Conservation (phyloP, 2,329 filamentous ascomycete species). For the Fusarium sp. region DNA sequence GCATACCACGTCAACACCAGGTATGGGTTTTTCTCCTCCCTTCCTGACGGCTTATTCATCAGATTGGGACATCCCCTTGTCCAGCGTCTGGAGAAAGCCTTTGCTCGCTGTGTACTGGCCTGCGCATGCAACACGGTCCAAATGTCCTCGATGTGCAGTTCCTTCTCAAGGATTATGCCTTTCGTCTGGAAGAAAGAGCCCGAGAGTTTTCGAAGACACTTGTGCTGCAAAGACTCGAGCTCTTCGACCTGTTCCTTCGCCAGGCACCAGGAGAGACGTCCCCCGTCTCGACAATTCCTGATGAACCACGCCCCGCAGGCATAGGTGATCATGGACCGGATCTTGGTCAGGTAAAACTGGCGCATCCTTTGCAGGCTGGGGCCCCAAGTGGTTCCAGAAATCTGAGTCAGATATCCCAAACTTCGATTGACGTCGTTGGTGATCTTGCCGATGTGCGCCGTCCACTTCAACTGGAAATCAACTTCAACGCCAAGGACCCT, state of each 20-base stretch:
- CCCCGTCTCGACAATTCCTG: neutral
- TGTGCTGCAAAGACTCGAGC: neutral
- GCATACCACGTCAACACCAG: neutral
- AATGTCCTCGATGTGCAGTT: slow-evolving; percentile 13
- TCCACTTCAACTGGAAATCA: slow-evolving; percentile 4
- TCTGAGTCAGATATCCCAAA: neutral
- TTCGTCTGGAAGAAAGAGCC: neutral
- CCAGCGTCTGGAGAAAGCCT: neutral
- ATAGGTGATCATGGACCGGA: slow-evolving; percentile 14
- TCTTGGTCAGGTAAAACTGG: slow-evolving; percentile 9
- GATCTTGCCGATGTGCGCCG: neutral
- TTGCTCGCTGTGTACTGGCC: neutral
- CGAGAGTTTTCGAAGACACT: slow-evolving; percentile 9
- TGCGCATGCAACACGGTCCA: neutral
- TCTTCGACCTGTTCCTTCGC: neutral
- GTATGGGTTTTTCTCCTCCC: neutral
- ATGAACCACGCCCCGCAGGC: slow-evolving; percentile 25
- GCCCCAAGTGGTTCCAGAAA: slow-evolving; percentile 16
- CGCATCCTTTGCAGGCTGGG: neutral
- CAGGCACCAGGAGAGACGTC: neutral
- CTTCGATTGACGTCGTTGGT: neutral
- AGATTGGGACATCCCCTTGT: neutral
- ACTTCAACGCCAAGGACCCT: slow-evolving; percentile 2
- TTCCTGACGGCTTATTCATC: neutral
- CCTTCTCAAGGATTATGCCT: slow-evolving; percentile 5